These are phyloP conservation scores for Myriosclerotinia scirpicola DNA, from an alignment of 2,329 filamentous ascomycete species.

Conservation along the genomic window DNA sequence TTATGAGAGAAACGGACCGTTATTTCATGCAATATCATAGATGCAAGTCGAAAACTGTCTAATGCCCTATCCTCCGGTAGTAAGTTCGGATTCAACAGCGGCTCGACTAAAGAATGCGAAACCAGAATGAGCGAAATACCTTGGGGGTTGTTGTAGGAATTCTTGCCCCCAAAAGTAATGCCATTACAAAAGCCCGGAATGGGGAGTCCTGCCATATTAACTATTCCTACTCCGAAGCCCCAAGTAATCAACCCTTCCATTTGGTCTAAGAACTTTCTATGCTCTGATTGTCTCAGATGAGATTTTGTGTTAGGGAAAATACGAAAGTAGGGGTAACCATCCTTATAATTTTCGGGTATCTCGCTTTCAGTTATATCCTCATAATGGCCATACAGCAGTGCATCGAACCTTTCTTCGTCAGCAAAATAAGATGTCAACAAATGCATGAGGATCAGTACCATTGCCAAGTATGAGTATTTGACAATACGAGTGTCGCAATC, in stretches of 20 bases:
- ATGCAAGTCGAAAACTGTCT: not conserved
- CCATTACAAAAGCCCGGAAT: not conserved
- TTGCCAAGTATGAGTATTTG: not conserved
- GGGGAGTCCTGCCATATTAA: not conserved
- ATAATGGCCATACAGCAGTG: not conserved
- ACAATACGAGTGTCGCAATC: not conserved
- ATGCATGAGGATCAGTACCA: not conserved
- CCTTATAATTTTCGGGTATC: not conserved
- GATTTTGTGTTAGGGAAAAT: not conserved
- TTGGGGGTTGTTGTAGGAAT: not conserved
- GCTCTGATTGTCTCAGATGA: not conserved
- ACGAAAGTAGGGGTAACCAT: not conserved
- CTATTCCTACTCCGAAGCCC: not conserved
- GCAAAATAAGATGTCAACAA: not conserved
- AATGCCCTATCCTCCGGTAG: slow-evolving; percentile 3
- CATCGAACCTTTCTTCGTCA: slow-evolving; percentile 4
- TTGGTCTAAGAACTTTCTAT: not conserved
- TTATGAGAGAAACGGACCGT: not conserved
- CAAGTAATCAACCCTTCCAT: not conserved
- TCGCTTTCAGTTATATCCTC: not conserved
- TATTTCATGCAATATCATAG: not conserved
- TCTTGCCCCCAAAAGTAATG: not conserved
- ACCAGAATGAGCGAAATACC: not conserved
- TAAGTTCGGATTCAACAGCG: not conserved
- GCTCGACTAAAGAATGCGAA: not conserved